Percentiles rank a stretch among this genome's conserved stretches.
These are phyloP conservation scores for Lasiosphaeria hispida DNA, from an alignment of 495 filamentous ascomycete species.

Conservation along the genomic window DNA sequence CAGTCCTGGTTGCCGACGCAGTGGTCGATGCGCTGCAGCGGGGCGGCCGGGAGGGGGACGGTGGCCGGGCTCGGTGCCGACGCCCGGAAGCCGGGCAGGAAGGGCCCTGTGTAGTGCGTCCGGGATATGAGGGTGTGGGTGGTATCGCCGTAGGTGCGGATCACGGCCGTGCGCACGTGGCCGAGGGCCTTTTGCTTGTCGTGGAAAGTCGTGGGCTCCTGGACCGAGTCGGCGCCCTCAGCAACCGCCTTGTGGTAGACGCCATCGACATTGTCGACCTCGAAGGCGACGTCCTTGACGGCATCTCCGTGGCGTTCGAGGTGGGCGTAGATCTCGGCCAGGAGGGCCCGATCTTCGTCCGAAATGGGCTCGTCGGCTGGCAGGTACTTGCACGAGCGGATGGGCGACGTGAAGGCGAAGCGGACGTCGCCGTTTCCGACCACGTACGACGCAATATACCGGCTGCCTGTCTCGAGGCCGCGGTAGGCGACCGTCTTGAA, in stretches of 20 bases:
- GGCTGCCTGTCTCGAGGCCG: constrained; percentile 81
- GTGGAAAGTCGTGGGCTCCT: constrained; percentile 48
- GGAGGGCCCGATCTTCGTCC: constrained; percentile 50
- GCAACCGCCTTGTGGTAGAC: constrained; percentile 68
- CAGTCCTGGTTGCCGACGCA: constrained; percentile 94
- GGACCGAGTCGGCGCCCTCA: constrained; percentile 65
- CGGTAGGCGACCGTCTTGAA: constrained; percentile 78
- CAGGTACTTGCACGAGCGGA: constrained; percentile 58
- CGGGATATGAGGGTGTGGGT: constrained; percentile 83
- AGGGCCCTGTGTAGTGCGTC: constrained; percentile 61
- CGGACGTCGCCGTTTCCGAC: constrained; percentile 72
- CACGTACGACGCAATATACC: constrained; percentile 74
- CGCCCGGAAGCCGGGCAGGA: constrained; percentile 78
- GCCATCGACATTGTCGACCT: constrained; percentile 77
- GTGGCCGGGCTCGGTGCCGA: constrained; percentile 21
- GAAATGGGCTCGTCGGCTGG: constrained; percentile 51
- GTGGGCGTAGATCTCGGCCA: constrained; percentile 72
- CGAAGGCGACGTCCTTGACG: constrained; percentile 88
- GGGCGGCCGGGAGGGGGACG: constrained; percentile 54
- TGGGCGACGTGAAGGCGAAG: constrained; percentile 81
- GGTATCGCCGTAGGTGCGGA: constrained; percentile 87
- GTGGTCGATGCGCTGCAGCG: constrained; percentile 75
- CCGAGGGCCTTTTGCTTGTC: constrained; percentile 50
- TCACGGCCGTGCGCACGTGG: constrained; percentile 64
- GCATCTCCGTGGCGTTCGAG: constrained; percentile 81